Percentiles rank a stretch among this genome's conserved stretches.
Evolutionary conservation across 306 rosid species (phyloP).

Genomic region (Bauhinia variegata): DNA sequence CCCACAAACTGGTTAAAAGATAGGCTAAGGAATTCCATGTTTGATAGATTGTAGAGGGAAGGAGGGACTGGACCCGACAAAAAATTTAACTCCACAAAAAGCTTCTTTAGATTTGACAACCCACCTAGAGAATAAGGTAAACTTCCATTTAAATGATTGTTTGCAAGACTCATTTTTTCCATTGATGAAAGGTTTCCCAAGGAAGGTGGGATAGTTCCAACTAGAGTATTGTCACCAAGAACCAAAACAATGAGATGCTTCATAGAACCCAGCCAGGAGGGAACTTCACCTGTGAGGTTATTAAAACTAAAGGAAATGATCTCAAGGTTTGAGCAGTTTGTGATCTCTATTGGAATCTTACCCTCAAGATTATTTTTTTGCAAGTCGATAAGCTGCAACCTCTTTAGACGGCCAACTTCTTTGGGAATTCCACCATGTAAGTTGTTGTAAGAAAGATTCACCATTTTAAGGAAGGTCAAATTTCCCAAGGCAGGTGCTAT

Average conservation of each 20-base stretch:
- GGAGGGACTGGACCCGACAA: slow-evolving; percentile 23
- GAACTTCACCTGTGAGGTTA: too few species aligned
- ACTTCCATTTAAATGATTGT: slow-evolving; percentile 29
- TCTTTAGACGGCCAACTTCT: slow-evolving; percentile 34
- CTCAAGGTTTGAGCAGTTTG: too few species aligned
- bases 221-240: slow-evolving; percentile 24
- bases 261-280: too few species aligned
- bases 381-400: slow-evolving; percentile 25
- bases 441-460: not conserved
- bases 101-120: slow-evolving; percentile 17
- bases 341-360: too few species aligned
- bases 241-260: too few species aligned
- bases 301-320: too few species aligned
- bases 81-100: not conserved
- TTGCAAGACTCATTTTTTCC: not conserved
- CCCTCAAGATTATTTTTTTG: not conserved
- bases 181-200: slow-evolving; percentile 39
- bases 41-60: slow-evolving; percentile 42
- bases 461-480: slow-evolving; percentile 20
- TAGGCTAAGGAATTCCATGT: not conserved
- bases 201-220: slow-evolving; percentile 34
- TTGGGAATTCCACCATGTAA: slow-evolving; percentile 25
- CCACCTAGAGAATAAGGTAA: slow-evolving; percentile 28
- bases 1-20: not conserved
- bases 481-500: slow-evolving; percentile 34